A percentile compares a stretch with the other conserved stretches of the same genome.
Conservation (phyloP, 768 basidiomycete genomes). For the Sutorius australiensis region DNA sequence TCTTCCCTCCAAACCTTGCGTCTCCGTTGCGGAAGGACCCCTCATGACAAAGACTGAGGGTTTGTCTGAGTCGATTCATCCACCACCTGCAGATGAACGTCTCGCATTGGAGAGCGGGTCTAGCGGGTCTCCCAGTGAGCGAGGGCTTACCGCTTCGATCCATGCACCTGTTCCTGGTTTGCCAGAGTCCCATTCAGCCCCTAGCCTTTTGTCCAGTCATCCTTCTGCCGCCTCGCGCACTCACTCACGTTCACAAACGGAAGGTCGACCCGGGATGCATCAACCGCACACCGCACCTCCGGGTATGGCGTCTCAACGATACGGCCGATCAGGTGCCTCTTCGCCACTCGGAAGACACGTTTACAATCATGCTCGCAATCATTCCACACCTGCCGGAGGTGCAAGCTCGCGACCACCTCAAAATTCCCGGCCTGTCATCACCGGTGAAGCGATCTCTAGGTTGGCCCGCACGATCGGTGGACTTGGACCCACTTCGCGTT, state of each 20-base stretch:
- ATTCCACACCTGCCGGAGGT: slow-evolving; percentile 52
- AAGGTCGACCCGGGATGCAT: slow-evolving; percentile 41
- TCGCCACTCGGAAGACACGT: slow-evolving; percentile 40
- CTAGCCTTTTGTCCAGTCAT: slow-evolving; percentile 32
- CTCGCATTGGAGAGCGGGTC: slow-evolving; percentile 15
- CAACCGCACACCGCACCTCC: slow-evolving; percentile 28
- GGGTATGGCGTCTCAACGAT: slow-evolving; percentile 24
- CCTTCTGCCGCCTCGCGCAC: slow-evolving; percentile 25
- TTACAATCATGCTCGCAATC: slow-evolving; percentile 49
- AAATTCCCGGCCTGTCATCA: slow-evolving; percentile 62
- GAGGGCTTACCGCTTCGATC: slow-evolving; percentile 50
- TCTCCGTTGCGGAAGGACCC: slow-evolving; percentile 4
- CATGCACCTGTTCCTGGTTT: slow-evolving; percentile 46
- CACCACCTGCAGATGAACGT: slow-evolving; percentile 17
- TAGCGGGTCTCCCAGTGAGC: slow-evolving; percentile 25
- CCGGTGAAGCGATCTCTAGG: slow-evolving; percentile 64
- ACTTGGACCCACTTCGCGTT: slow-evolving; percentile 23
- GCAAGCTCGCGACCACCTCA: slow-evolving; percentile 41
- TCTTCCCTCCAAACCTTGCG: slow-evolving; percentile 11
- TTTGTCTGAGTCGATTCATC: slow-evolving; percentile 28
- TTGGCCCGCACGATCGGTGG: slow-evolving; percentile 60
- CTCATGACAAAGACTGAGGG: slow-evolving; percentile 18
- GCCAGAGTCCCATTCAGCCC: slow-evolving; percentile 37
- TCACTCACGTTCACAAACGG: slow-evolving; percentile 57
- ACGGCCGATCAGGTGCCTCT: slow-evolving; percentile 43